Evolutionary conservation across 164 flowering plant genomes (phyloP).

Genomic region (Magnolia officinalis): DNA sequence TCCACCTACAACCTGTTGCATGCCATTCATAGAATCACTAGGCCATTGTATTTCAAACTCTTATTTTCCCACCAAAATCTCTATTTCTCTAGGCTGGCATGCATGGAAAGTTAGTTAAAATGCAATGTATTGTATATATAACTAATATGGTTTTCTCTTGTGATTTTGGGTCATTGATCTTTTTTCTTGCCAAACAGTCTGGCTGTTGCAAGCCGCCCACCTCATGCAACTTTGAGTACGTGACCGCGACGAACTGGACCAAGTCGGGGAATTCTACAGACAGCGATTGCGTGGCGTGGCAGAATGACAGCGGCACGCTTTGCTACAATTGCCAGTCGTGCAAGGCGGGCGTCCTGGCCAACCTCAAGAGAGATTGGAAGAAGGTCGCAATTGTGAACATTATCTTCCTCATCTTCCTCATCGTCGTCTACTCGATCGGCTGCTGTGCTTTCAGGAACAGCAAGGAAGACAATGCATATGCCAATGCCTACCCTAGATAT

Average conservation of each 20-base stretch:
- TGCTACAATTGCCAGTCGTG: conserved; percentile 52
- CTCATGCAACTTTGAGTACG: conserved; percentile 36
- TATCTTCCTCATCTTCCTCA: conserved; percentile 39
- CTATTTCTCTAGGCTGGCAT: too few species aligned
- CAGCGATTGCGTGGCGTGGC: conserved; percentile 38
- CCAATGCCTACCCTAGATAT: conserved; percentile 23
- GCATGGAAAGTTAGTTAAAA: too few species aligned
- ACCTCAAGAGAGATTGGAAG: conserved; percentile 48
- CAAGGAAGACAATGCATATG: conserved; percentile 29
- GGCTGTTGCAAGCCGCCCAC: conserved; percentile 68
- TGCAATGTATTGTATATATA: neutral
- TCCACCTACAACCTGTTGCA: too few species aligned
- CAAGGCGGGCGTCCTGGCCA: conserved; percentile 54
- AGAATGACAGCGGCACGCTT: conserved; percentile 23
- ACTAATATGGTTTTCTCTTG: neutral
- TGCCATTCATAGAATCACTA: too few species aligned
- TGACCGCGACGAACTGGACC: conserved; percentile 39
- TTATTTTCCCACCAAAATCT: too few species aligned
- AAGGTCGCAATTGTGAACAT: conserved; percentile 45
- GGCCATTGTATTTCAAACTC: too few species aligned
- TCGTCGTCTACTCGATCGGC: conserved; percentile 45
- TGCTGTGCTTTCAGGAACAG: conserved; percentile 61
- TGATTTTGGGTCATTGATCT: neutral
- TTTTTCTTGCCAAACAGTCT: conserved; percentile 30
- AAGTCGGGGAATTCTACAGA: neutral